Evolutionary conservation across 352 stramenopile species (phyloP), one percentile per base, ranked within the genome.

Genomic region (Phytophthora palmivora): DNA sequence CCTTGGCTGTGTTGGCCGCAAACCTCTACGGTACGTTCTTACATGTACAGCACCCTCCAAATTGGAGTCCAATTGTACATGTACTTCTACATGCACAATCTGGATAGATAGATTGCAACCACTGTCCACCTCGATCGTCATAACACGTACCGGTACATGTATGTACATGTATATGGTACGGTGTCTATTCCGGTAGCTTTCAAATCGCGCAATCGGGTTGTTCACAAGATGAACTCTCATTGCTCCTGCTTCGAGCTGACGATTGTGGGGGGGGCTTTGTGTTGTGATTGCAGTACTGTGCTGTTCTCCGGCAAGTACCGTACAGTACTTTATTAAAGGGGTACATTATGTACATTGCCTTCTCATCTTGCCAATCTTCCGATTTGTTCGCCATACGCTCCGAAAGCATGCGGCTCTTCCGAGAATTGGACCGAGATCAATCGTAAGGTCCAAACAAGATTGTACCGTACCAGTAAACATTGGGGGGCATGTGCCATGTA

Each of bases 361-460:
- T 56, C 55, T 63, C 56, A 68, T 68, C 59, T 63, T 63, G 43
- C 51, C 34, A 34, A 68, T 68, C 59, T 68, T 68, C 59, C 22
- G 15, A 6, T 53, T 51, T 3, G 52, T 58, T 37, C 59, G 34
- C 59, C 59, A 68, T 51, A 19, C 50, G 50, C 36, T 67, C 33
- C 36, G 6, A 12, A 45, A 45, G 41, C 43, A 62, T 32, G 24
- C 8, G 39, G 41, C 37, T 44, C 34, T 61, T 67, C 41, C 33
- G 37, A 57, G 12, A 6, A 33, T 26, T 54, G 15, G 15, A 8
- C 15, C n/a, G 21, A 41, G 10, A 26, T 18, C 30, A 42, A 43
- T 21, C 14, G 39, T 37, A 58, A 54, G 43, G 32, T 51, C 26
- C 11, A 34, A 7, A 38, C 2, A 15, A n/a, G n/a, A n/a, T n/a